Evolutionary conservation across 2,329 filamentous ascomycete genomes (phyloP), one percentile per base, ranked within the genome.

Genomic region (Diaporthe citri): DNA sequence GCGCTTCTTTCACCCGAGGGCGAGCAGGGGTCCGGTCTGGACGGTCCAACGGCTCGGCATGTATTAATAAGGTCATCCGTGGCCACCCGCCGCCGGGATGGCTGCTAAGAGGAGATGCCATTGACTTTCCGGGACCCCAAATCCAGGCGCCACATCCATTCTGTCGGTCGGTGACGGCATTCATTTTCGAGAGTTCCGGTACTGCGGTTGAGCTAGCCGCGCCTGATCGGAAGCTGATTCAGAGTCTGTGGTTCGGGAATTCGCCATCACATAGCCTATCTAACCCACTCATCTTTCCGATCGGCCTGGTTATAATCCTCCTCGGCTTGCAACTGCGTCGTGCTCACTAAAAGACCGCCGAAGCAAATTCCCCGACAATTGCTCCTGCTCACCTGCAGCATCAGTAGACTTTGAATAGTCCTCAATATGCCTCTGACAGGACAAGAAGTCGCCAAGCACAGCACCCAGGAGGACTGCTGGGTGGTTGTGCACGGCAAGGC

Each of bases 401-500:
- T n/a, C 69, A 25, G 4, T 17, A n/a, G 4, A 13, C 64, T 6
- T 6, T 28, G 48, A 25, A 28, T 9, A 10, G n/a, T 9, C 7
- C 52, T 52, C 74, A 82, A 77, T 74, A 86, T 88, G 85, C 82
- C 82, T 72, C 82, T 90, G 72, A 88, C 86, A 22, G 89, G 89
- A 57, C 84, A 82, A 69, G 88, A 91, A 71, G 86, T 91, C 74
- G 88, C 88, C 31, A 86, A 95, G 86, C 96, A 98, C 87, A 93
- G 93, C 85, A 93, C 88, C 80, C 90, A 90, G 80, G 91, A 97
- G 79, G 96, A 94, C 69, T 97, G 95, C 86, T 98, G 95, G 95
- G 94, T 97, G 60, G 94, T 97, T 81, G 90, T 97, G 76, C 94
- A 97, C 85, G 90, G 94, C 76, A 94, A 94, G 85, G 94, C 93